A percentile compares a stretch with the other conserved stretches of the same genome.
Evolutionary conservation across 1,284 basidiomycete genomes (phyloP).

Genomic region (Sporisorium graminicola): DNA sequence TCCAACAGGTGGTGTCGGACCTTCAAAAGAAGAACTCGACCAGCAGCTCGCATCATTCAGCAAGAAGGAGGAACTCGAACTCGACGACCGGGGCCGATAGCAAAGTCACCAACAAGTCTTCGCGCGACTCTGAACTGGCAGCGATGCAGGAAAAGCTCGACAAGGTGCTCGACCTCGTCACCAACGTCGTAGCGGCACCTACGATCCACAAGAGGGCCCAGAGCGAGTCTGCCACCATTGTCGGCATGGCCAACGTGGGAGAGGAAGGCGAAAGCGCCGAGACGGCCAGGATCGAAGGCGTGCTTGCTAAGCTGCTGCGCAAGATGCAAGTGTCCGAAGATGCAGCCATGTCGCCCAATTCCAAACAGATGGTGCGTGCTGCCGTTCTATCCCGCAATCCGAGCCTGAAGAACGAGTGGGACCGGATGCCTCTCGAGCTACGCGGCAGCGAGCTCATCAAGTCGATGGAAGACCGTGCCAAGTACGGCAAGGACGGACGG

Average conservation of each 20-base stretch:
- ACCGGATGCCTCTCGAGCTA: slow-evolving; percentile 41
- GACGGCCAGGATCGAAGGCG: slow-evolving; percentile 41
- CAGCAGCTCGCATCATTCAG: slow-evolving; percentile 23
- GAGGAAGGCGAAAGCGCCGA: slow-evolving; percentile 32
- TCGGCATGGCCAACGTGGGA: slow-evolving; percentile 7
- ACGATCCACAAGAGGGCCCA: slow-evolving; percentile 21
- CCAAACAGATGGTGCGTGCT: slow-evolving; percentile 26
- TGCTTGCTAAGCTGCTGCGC: slow-evolving; percentile 42
- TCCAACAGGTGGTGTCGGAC: slow-evolving; percentile 51
- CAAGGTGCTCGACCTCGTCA: slow-evolving; percentile 54
- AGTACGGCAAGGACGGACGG: slow-evolving; percentile 41
- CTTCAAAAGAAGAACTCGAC: slow-evolving; percentile 46
- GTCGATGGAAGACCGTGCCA: slow-evolving; percentile 42
- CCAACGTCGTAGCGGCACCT: slow-evolving; percentile 42
- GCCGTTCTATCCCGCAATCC: slow-evolving; percentile 28
- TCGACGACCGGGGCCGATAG: slow-evolving; percentile 26
- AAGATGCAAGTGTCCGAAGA: slow-evolving; percentile 43
- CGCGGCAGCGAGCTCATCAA: slow-evolving; percentile 40
- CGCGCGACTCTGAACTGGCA: slow-evolving; percentile 44
- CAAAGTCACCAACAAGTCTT: slow-evolving; percentile 18
- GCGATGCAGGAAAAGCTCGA: slow-evolving; percentile 62
- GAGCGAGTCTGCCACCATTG: slow-evolving; percentile 25
- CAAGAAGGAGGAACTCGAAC: slow-evolving; percentile 16
- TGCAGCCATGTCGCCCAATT: slow-evolving; percentile 30
- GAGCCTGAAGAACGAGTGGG: slow-evolving; percentile 34